Percentiles rank a stretch among this genome's conserved stretches.
Conservation (phyloP, 2,329 filamentous ascomycete species). For the Aureobasidium sp. region DNA sequence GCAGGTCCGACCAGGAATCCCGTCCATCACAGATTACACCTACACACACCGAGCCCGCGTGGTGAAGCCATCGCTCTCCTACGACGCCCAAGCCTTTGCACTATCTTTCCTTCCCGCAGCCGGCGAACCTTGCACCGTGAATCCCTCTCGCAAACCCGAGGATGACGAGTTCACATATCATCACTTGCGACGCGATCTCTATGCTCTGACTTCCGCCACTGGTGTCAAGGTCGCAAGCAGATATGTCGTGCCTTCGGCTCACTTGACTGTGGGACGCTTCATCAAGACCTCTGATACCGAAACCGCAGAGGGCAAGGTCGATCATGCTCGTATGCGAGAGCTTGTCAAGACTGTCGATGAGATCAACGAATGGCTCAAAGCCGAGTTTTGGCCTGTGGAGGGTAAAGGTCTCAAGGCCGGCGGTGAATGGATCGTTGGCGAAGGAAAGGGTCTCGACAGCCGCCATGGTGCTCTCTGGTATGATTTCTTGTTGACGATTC, state of each 20-base stretch:
- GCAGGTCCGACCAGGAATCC: slow-evolving; percentile 49
- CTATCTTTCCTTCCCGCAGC: slow-evolving; percentile 75
- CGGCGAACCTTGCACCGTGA: slow-evolving; percentile 21
- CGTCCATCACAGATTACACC: slow-evolving; percentile 59
- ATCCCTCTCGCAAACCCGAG: slow-evolving; percentile 29
- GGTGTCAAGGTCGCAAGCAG: slow-evolving; percentile 68
- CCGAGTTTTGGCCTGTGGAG: slow-evolving; percentile 59
- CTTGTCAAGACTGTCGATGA: slow-evolving; percentile 66
- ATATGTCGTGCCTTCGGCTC: slow-evolving; percentile 83
- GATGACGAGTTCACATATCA: slow-evolving; percentile 78
- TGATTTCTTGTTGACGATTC: slow-evolving; percentile 10
- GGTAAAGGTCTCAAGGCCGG: slow-evolving; percentile 37
- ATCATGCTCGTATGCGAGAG: slow-evolving; percentile 50
- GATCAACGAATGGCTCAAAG: slow-evolving; percentile 68
- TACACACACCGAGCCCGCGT: slow-evolving; percentile 63
- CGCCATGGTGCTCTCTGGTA: slow-evolving; percentile 79
- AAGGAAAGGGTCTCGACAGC: slow-evolving; percentile 73
- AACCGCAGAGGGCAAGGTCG: slow-evolving; percentile 34
- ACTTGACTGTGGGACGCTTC: slow-evolving; percentile 82
- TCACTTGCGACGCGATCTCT: slow-evolving; percentile 77
- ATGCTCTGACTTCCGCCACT: slow-evolving; percentile 50
- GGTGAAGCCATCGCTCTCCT: slow-evolving; percentile 75
- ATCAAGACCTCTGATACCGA: slow-evolving; percentile 56
- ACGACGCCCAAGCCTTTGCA: slow-evolving; percentile 77
- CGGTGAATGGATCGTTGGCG: slow-evolving; percentile 80